Base-by-base conservation (phyloP, 2,329 filamentous ascomycete genomes). In the Penicillium palitans region DNA sequence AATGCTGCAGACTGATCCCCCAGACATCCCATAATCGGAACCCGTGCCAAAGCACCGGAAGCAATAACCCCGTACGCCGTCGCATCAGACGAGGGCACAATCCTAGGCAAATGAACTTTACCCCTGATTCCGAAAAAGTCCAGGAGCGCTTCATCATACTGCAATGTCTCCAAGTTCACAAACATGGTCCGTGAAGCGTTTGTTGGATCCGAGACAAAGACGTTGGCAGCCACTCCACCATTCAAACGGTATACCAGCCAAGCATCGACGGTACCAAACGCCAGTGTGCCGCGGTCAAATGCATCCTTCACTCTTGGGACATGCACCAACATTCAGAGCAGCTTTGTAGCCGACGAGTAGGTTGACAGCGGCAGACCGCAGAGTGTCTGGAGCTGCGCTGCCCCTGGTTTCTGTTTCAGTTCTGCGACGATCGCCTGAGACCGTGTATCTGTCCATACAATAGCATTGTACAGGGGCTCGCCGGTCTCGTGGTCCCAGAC, bases 121-220 rank as follows among this genome's bases (percentile, higher is more conserved):
- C 81, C 78, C 72, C 90, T 87, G 62, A 96, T 84, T 39, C 84
- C 85, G 74, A 96, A 96, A 78, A 96, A 96, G 50, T 85, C 79
- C 12, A 96, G 80, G 17, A 96, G 83, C 37, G 81, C 81, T 58
- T 91, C 85, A 71, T 93, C 90, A 74, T 96, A 96, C 66, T 90
- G 75, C 56, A 91, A 81, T 2, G 87, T 92, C 67, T 86, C 82
- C 51, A 96, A 80, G 75, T 96, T 91, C 86, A 96, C 91, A 75
- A 96, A 95, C 91, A 96, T 96, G 55, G 91, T 96, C 67, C 92
- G 83, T 55, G 90, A 93, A 12, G 92, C 91, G 74, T 96, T 96
- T 59, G 90, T 91, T 46, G 87, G 85, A 74, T 96, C 92, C 0
- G 92, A 93, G 59, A 96, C 90, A 73, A 90, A 89, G 41, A 95